These are phyloP conservation scores for Boletellus sp. DNA, from an alignment of 768 basidiomycete species.

Conservation along the genomic window DNA sequence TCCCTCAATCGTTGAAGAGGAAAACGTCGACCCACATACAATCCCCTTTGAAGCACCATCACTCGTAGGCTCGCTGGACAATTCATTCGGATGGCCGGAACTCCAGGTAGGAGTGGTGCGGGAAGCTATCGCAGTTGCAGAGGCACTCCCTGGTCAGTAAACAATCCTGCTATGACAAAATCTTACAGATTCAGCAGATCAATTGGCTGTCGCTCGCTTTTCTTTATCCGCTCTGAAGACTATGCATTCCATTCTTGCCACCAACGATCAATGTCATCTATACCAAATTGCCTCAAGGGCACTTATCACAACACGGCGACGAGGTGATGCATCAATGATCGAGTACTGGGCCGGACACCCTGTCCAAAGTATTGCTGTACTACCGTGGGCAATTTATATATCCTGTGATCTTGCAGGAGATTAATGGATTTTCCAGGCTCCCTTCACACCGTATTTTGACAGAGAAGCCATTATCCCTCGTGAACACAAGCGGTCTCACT, in stretches of 20 bases:
- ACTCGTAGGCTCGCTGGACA: conserved; percentile 35
- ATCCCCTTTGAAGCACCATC: conserved; percentile 38
- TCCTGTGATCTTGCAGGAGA: background rate
- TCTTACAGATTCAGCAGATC: conserved; percentile 49
- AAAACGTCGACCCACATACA: conserved; percentile 7
- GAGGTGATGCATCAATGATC: conserved; percentile 67
- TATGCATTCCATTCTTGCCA: conserved; percentile 62
- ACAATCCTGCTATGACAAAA: background rate
- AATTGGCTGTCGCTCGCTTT: conserved; percentile 80
- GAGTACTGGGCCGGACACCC: conserved; percentile 89
- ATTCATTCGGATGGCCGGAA: conserved; percentile 88
- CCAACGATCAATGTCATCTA: conserved; percentile 78
- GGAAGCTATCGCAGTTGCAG: conserved; percentile 88
- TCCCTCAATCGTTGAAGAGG: conserved; percentile 19
- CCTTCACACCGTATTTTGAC: conserved; percentile 66
- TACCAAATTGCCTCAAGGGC: conserved; percentile 71
- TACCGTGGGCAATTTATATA: conserved; percentile 53
- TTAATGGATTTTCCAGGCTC: conserved; percentile 43
- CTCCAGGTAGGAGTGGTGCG: conserved; percentile 91
- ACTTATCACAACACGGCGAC: conserved; percentile 65
- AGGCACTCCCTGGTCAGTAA: conserved; percentile 79
- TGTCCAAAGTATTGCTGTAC: conserved; percentile 72
- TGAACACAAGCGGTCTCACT: conserved; percentile 40
- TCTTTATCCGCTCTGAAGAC: conserved; percentile 82
- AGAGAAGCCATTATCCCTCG: conserved; percentile 63